phyloP scores from a whole-genome alignment of 202 grass and related monocot genomes.

The Tripidium arundinaceum region DNA sequence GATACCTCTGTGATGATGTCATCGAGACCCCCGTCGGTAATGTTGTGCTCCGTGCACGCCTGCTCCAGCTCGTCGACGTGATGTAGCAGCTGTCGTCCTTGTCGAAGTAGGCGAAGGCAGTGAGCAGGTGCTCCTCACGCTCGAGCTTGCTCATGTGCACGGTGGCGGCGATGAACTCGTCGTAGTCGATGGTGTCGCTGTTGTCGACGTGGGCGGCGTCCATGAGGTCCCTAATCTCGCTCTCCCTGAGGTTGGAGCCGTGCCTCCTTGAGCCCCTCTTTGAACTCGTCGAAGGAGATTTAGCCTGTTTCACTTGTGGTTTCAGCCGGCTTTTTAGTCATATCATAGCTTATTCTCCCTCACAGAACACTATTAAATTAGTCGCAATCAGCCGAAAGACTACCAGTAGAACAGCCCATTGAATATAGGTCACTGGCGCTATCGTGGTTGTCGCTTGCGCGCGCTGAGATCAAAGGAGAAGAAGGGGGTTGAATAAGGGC shows the following conservation, averaged over 20 bases:
- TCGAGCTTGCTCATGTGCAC: conserved; percentile 86
- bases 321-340: too few relatives aligned
- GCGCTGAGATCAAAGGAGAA: too few relatives aligned
- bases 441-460: too few relatives aligned
- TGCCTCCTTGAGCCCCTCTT: conserved; percentile 52
- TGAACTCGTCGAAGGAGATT: conserved; percentile 88
- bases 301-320: too few relatives aligned
- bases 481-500: too few relatives aligned
- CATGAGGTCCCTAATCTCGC: conserved; percentile 67
- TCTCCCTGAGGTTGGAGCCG: conserved; percentile 56
- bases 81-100: conserved; percentile 79
- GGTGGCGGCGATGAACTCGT: conserved; percentile 88
- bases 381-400: too few relatives aligned
- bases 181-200: conserved; percentile 73
- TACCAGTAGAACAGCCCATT: too few relatives aligned
- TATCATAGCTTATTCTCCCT: too few relatives aligned
- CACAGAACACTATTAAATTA: too few relatives aligned
- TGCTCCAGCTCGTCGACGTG: conserved; percentile 80
- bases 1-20: conserved; percentile 70
- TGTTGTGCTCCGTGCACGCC: conserved; percentile 60
- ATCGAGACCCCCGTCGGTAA: conserved; percentile 44
- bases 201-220: conserved; percentile 77
- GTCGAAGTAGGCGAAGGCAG: conserved; percentile 82
- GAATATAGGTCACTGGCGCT: too few relatives aligned
- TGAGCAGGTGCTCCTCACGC: conserved; percentile 71